Conservation (phyloP, 768 basidiomycete species). For the Naganishia vishniacii region DNA sequence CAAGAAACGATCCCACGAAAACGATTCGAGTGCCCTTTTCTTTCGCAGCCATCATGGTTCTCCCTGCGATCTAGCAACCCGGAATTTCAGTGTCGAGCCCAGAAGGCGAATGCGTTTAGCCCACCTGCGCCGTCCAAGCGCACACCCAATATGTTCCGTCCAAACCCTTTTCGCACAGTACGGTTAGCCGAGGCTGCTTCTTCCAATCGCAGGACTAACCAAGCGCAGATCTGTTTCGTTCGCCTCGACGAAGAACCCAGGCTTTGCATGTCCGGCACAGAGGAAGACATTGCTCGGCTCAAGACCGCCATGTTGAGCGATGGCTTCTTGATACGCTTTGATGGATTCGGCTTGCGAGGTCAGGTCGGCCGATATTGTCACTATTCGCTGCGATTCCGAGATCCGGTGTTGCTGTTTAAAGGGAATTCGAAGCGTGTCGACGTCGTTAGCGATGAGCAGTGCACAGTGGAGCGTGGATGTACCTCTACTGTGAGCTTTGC, state of each 20-base stretch:
- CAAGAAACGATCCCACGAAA: slow-evolving; percentile 68
- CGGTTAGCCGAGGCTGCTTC: neutral
- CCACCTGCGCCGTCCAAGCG: slow-evolving; percentile 56
- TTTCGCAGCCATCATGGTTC: slow-evolving; percentile 59
- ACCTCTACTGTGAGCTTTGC: slow-evolving; percentile 67
- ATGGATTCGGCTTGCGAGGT: slow-evolving; percentile 55
- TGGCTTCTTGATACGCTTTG: slow-evolving; percentile 62
- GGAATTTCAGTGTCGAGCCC: neutral
- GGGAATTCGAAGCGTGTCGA: neutral
- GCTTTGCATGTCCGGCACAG: slow-evolving; percentile 65
- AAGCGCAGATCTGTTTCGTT: slow-evolving; percentile 56
- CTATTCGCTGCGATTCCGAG: slow-evolving; percentile 53
- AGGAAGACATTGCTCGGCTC: slow-evolving; percentile 72
- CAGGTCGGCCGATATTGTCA: slow-evolving; percentile 67
- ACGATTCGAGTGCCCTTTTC: slow-evolving; percentile 62
- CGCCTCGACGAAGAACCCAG: slow-evolving; percentile 70
- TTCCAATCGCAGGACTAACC: slow-evolving; percentile 28
- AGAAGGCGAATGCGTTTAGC: slow-evolving; percentile 25
- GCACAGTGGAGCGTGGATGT: slow-evolving; percentile 27
- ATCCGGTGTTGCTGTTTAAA: neutral
- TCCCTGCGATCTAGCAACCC: slow-evolving; percentile 58
- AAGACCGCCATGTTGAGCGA: slow-evolving; percentile 55
- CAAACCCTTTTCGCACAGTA: slow-evolving; percentile 51
- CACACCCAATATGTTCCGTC: slow-evolving; percentile 58
- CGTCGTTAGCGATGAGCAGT: neutral